A percentile compares a stretch with the other conserved stretches of the same genome.
Evolutionary conservation across 768 basidiomycete genomes (phyloP).

Genomic region (Hysterangium stoloniferum): DNA sequence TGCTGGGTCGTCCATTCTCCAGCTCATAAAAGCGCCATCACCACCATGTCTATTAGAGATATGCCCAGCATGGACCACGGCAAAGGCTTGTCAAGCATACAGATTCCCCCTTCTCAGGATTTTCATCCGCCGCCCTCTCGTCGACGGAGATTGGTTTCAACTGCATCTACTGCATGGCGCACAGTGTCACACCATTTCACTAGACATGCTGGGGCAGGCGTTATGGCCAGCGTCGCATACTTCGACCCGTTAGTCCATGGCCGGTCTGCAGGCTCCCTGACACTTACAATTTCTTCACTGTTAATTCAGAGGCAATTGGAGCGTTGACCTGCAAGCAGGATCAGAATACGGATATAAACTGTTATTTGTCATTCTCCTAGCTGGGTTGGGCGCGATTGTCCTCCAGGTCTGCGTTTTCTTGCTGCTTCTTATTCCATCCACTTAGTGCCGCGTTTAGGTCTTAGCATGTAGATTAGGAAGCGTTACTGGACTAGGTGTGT

Average conservation of each 20-base stretch:
- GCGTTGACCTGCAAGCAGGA: slow-evolving; percentile 83
- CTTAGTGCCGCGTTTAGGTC: too few relatives aligned
- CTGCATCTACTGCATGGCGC: slow-evolving; percentile 4
- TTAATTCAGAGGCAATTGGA: slow-evolving; percentile 69
- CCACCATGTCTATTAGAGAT: slow-evolving; percentile 4
- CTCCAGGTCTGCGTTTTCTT: slow-evolving; percentile 75
- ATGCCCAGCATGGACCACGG: background rate
- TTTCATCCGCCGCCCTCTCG: background rate
- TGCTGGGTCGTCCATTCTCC: slow-evolving; percentile 11
- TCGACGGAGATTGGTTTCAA: background rate
- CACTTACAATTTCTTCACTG: background rate
- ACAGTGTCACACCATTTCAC: slow-evolving; percentile 36
- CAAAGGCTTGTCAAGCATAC: background rate
- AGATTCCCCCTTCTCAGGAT: background rate
- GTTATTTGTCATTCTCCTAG: slow-evolving; percentile 76
- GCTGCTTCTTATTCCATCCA: too few relatives aligned
- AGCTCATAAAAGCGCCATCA: background rate
- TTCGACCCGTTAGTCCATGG: slow-evolving; percentile 69
- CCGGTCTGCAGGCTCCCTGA: too few relatives aligned
- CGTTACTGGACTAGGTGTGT: slow-evolving; percentile 70
- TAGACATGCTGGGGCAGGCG: slow-evolving; percentile 73
- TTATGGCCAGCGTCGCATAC: slow-evolving; percentile 83
- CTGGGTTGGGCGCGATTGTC: slow-evolving; percentile 77
- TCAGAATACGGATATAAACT: slow-evolving; percentile 79
- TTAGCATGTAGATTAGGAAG: slow-evolving; percentile 76